Base-by-base conservation (phyloP, 768 basidiomycete species). In the Omphalotus guepiniiformis region DNA sequence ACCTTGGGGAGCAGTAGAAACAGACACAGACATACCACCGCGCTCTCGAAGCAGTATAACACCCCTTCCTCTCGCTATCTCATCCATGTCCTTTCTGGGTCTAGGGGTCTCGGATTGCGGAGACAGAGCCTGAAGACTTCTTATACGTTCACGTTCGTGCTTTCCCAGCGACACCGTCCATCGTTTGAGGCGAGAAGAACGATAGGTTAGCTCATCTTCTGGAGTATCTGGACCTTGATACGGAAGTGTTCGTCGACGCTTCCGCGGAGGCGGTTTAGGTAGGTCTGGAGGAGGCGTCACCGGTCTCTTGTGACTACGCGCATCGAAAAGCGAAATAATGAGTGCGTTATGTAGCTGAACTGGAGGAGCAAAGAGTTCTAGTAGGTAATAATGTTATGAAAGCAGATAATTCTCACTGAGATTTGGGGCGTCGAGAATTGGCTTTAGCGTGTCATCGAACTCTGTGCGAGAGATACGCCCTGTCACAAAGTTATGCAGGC, bases 331-430 rank as follows among this genome's bases (percentile, higher is more conserved):
- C 2, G 88, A 88, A 25, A 91, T 89, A 28, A 92, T 82, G 26
- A 92, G 72, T 9, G 88, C 82, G 63, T 92, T 92, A 60, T 92
- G 89, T 2, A 90, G 68, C 63, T 88, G 87, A 23, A 89, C 85
- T 36, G 48, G 26, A 38, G 40, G 18, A 4, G 27, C 26, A 29
- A 23, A 54, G 58, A 46, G n/a, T 46, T 40, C 11, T 35, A 48
- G 28, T 26, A 36, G 38, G 16, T 22, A 13, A 16, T 42, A 26
- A 39, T 36, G 18, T 16, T 39, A 23, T 7, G n/a, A 32, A 62
- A n/a, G n/a, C n/a, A n/a, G n/a, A n/a, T n/a, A n/a, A n/a, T n/a
- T n/a, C 58, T 16, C 28, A 73, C 75, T 66, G 19, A 87, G 72
- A 43, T 73, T 75, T 19, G 81, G 72, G 1, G 78, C 74, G 55